phyloP scores from a whole-genome alignment of 768 basidiomycete genomes.

The Macrocybe gigantea region DNA sequence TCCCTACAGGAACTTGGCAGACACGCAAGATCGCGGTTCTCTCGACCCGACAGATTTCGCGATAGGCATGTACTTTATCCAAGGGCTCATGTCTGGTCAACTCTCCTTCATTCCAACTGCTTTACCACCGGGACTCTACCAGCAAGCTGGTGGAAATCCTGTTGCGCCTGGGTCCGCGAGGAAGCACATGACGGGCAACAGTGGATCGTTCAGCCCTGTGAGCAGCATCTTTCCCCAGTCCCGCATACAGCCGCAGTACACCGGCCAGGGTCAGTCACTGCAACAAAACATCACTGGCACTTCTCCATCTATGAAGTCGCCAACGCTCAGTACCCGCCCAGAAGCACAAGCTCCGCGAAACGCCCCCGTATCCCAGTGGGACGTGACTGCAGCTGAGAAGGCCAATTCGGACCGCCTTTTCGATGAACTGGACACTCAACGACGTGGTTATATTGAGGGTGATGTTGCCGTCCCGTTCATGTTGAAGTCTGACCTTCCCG shows the following conservation, averaged over 20 bases:
- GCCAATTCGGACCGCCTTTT: conserved; percentile 74
- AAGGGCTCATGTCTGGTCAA: conserved; percentile 81
- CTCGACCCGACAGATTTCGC: conserved; percentile 91
- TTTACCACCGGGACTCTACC: conserved; percentile 82
- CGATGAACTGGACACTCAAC: conserved; percentile 69
- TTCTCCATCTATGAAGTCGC: conserved; percentile 2
- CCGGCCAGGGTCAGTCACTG: conserved; percentile 47
- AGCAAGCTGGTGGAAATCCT: conserved; percentile 59
- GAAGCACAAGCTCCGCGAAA: conserved; percentile 38
- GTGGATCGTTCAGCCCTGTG: conserved; percentile 57
- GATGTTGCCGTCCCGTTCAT: conserved; percentile 95
- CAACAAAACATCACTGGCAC: conserved; percentile 48
- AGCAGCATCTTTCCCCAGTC: conserved; percentile 32
- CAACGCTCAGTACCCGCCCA: conserved; percentile 18
- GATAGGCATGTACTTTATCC: conserved; percentile 95
- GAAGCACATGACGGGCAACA: conserved; percentile 53
- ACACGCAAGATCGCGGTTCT: conserved; percentile 85
- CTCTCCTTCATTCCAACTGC: conserved; percentile 63
- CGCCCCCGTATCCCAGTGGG: conserved; percentile 51
- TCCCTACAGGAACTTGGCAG: conserved; percentile 76
- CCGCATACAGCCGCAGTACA: conserved; percentile 56
- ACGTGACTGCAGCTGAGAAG: conserved; percentile 79
- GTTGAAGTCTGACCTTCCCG: conserved; percentile 80
- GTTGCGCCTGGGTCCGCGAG: conserved; percentile 24
- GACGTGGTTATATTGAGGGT: conserved; percentile 80